Percentiles rank a stretch among this genome's conserved stretches.
Conservation (phyloP, 2,329 filamentous ascomycete genomes). For the Aureobasidium leucospermi region DNA sequence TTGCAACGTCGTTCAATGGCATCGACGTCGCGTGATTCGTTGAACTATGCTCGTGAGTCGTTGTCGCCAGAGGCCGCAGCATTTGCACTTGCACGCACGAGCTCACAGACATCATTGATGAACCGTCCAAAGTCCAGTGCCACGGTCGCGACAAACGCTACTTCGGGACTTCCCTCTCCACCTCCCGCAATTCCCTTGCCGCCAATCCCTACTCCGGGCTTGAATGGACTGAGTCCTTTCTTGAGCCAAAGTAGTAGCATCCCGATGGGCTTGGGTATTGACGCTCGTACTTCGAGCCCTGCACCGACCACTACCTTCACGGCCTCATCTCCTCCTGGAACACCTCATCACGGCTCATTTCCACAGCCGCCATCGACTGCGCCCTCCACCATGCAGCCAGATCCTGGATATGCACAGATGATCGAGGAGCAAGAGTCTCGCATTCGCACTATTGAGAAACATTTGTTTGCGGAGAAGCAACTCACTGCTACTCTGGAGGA, state of each 20-base stretch:
- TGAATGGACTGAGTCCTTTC: conserved; percentile 24
- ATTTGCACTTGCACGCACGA: conserved; percentile 42
- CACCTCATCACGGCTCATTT: conserved; percentile 27
- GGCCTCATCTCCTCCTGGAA: conserved; percentile 26
- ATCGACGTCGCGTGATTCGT: conserved; percentile 22
- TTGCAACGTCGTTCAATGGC: conserved; percentile 26
- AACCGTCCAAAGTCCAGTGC: conserved; percentile 51
- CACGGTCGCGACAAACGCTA: conserved; percentile 66
- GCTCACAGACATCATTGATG: conserved; percentile 20
- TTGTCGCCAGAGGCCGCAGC: conserved; percentile 37
- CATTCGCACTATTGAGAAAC: conserved; percentile 93
- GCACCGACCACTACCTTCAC: conserved; percentile 29
- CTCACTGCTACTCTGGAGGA: conserved; percentile 93
- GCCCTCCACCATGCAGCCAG: conserved; percentile 33
- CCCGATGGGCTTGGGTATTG: conserved; percentile 19
- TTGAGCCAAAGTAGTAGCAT: background rate
- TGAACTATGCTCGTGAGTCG: conserved; percentile 30
- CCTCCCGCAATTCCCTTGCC: conserved; percentile 94
- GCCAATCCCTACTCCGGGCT: conserved; percentile 58
- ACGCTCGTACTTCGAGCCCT: conserved; percentile 46
- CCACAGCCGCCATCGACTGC: conserved; percentile 34
- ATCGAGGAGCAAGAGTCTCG: conserved; percentile 92
- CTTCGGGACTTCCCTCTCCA: conserved; percentile 74
- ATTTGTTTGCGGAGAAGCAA: conserved; percentile 91
- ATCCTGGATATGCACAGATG: conserved; percentile 62